A percentile compares a stretch with the other conserved stretches of the same genome.
These are phyloP conservation scores for Xylariaceae sp. DNA, from an alignment of 2,329 filamentous ascomycete genomes.

Conservation along the genomic window DNA sequence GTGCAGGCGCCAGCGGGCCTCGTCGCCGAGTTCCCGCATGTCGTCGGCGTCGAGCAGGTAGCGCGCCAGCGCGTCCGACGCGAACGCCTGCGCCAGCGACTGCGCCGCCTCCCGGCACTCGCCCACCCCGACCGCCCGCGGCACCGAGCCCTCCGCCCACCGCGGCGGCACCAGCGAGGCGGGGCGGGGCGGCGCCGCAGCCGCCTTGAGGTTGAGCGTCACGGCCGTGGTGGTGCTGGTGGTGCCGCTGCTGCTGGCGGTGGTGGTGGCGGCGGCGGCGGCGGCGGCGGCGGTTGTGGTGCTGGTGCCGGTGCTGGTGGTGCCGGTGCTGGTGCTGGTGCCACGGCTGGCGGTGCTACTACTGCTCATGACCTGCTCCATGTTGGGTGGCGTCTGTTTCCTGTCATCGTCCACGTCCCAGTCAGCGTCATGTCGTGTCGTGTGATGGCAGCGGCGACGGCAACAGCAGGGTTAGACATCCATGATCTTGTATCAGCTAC, in stretches of 20 bases:
- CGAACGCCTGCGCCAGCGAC: conserved; percentile 71
- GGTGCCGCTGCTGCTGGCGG: too few relatives aligned
- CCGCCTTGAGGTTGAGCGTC: too few relatives aligned
- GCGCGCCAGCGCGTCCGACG: conserved; percentile 62
- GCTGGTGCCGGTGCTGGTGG: too few relatives aligned
- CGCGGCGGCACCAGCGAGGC: conserved; percentile 38
- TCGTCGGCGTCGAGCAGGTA: conserved; percentile 71
- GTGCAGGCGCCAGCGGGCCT: conserved; percentile 70
- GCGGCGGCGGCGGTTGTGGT: too few relatives aligned
- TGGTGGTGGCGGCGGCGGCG: not conserved
- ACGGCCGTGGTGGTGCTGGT: too few relatives aligned
- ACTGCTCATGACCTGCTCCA: conserved; percentile 32
- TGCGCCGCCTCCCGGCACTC: conserved; percentile 66
- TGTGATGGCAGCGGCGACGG: too few relatives aligned
- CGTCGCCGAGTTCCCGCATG: conserved; percentile 51
- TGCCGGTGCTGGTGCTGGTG: not conserved
- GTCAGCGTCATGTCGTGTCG: too few relatives aligned
- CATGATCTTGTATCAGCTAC: not conserved
- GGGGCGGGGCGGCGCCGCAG: too few relatives aligned
- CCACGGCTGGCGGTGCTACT: conserved; percentile 6
- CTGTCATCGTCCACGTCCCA: too few relatives aligned
- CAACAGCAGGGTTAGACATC: not conserved
- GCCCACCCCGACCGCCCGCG: conserved; percentile 54
- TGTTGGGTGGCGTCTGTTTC: conserved; percentile 27
- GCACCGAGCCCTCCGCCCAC: conserved; percentile 49